A percentile compares a stretch with the other conserved stretches of the same genome.
Evolutionary conservation across 805 yeast genomes (phyloP).

Genomic region (Candida piceae): DNA sequence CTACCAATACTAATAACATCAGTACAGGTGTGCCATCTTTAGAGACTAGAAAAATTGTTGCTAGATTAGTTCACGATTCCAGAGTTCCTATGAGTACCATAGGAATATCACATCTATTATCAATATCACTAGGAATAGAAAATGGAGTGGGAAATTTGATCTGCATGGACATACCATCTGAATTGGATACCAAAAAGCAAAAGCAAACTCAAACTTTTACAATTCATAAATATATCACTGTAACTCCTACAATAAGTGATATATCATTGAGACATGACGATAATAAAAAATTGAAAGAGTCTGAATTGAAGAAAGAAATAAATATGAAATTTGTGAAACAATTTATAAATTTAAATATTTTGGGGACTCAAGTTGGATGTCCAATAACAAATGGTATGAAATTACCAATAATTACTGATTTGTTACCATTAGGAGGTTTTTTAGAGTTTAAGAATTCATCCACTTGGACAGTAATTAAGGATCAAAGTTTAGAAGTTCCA

Average conservation of each 20-base stretch:
- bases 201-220: constrained; percentile 33
- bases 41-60: constrained; percentile 44
- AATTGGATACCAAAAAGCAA: constrained; percentile 3
- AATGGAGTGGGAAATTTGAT: constrained; percentile 48
- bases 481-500: too few species aligned
- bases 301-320: constrained; percentile 18
- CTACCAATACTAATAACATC: too few species aligned
- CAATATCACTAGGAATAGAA: constrained; percentile 52
- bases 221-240: constrained; percentile 52
- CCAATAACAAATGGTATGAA: constrained; percentile 48
- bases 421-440: constrained; percentile 56
- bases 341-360: constrained; percentile 5
- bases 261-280: constrained; percentile 30
- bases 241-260: constrained; percentile 30
- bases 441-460: constrained; percentile 39
- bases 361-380: constrained; percentile 16
- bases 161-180: constrained; percentile 35
- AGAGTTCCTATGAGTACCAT: constrained; percentile 34
- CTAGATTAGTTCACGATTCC: constrained; percentile 40
- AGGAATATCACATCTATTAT: constrained; percentile 49
- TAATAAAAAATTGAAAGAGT: constrained; percentile 18
- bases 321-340: constrained; percentile 12
- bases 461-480: constrained; percentile 26
- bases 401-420: constrained; percentile 43
- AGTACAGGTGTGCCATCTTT: too few species aligned